Percentiles rank a stretch among this genome's conserved stretches.
Conservation (phyloP, 805 yeast genomes). For the Candida suzukii region DNA sequence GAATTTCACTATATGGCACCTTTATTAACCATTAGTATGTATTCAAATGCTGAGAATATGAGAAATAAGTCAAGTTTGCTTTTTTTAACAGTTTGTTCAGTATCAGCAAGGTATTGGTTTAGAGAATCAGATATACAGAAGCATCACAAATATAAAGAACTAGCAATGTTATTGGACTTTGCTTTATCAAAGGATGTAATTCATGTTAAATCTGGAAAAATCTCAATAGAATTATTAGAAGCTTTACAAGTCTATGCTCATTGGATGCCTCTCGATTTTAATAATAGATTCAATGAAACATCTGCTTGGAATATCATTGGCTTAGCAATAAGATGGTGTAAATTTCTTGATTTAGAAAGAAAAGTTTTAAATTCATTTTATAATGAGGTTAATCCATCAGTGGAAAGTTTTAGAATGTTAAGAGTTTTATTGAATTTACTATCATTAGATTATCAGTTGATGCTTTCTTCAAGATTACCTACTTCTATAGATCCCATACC, state of each 20-base stretch:
- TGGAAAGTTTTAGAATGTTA: slow-evolving; percentile 8
- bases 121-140: not conserved
- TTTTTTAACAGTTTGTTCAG: slow-evolving; percentile 8
- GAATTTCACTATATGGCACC: slow-evolving; percentile 11
- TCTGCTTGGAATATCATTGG: slow-evolving; percentile 11
- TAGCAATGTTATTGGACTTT: slow-evolving; percentile 8
- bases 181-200: slow-evolving; percentile 6
- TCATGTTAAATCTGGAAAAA: slow-evolving; percentile 5
- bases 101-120: slow-evolving; percentile 8
- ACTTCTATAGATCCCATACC: slow-evolving; percentile 11
- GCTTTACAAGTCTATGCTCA: slow-evolving; percentile 11
- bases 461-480: slow-evolving; percentile 11
- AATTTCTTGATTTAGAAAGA: slow-evolving; percentile 8
- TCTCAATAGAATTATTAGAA: slow-evolving; percentile 10
- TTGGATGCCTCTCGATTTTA: slow-evolving; percentile 8
- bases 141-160: slow-evolving; percentile 6
- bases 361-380: slow-evolving; percentile 4
- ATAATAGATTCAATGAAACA: slow-evolving; percentile 6
- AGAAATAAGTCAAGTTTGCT: slow-evolving; percentile 6
- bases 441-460: slow-evolving; percentile 10
- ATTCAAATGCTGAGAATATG: slow-evolving; percentile 8
- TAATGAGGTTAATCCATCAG: slow-evolving; percentile 2
- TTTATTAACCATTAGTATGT: slow-evolving; percentile 7
- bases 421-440: slow-evolving; percentile 9
- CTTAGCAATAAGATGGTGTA: slow-evolving; percentile 10